Evolutionary conservation across 345 rosid genomes (phyloP), one percentile per base, ranked within the genome.

Genomic region (Brassica napus): DNA sequence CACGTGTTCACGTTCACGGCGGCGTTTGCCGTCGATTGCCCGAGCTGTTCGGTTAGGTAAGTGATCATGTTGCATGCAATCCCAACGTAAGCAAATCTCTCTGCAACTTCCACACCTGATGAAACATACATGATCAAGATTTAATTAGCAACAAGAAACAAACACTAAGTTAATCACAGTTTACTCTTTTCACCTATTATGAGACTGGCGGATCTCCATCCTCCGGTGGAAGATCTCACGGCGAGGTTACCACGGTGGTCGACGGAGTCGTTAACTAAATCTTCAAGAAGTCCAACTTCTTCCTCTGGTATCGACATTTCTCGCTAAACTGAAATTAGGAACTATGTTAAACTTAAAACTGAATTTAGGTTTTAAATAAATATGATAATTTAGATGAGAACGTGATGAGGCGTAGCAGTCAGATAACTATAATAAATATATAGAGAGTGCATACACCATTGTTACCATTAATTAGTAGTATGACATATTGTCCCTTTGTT

Each of bases 1-100:
- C 70, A 66, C 54, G 70, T 66, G 31, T 66, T 66, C 52, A 66
- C 70, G 10, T 66, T 66, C 54, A 66, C 70, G 55, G 70, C 70
- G 15, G 70, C 70, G n/a, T 7, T 66, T 0, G 70, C 54, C 54
- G 70, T 66, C 4, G 70, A 66, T 21, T 66, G 70, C 39, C 70
- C 70, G 16, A 66, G 70, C 54, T 11, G 31, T 66, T 49, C 70
- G 54, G 70, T 66, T 30, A 66, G 31, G 70, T 66, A 66, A 10
- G 70, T 37, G 8, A 66, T 66, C 70, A 66, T 37, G 6, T 66
- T 66, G 70, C 55, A 66, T 4, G 70, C 31, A 10, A 39, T 66
- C 30, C 70, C 70, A 66, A 39, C 54, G 55, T 66, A 66, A 66
- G 70, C 70, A n/a, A 66, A 66, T 28, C 70, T 66, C 54, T 66